These are phyloP conservation scores for Clitopilus passeckerianus DNA, from an alignment of 768 basidiomycete species.

Conservation along the genomic window DNA sequence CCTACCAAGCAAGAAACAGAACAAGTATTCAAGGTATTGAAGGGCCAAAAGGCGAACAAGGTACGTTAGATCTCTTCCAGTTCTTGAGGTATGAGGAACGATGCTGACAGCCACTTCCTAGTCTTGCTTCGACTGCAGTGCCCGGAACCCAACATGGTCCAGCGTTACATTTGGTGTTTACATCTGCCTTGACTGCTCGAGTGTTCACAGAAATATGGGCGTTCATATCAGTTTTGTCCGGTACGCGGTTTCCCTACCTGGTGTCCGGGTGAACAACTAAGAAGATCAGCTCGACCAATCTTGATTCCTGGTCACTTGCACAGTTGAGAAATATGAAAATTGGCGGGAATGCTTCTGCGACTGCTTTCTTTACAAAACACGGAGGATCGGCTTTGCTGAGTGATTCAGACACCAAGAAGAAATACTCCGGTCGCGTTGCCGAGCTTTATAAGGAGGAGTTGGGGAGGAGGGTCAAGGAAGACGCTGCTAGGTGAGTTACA, in stretches of 20 bases:
- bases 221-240: constrained; percentile 97
- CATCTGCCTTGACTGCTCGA: constrained; percentile 97
- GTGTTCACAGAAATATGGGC: constrained; percentile 92
- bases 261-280: neutral
- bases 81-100: neutral
- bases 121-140: constrained; percentile 90
- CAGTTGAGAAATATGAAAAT: constrained; percentile 97
- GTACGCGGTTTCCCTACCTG: constrained; percentile 35
- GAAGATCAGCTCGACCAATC: constrained; percentile 79
- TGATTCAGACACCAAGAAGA: constrained; percentile 80
- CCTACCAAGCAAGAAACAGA: constrained; percentile 86
- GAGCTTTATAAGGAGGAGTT: constrained; percentile 93
- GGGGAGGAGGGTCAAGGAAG: constrained; percentile 72
- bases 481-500: constrained; percentile 52
- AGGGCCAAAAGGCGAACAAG: constrained; percentile 86
- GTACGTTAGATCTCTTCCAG: constrained; percentile 26
- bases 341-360: constrained; percentile 84
- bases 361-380: constrained; percentile 87
- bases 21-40: constrained; percentile 78
- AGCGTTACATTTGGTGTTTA: constrained; percentile 96
- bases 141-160: constrained; percentile 96
- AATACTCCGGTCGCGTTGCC: constrained; percentile 81
- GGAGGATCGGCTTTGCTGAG: constrained; percentile 68
- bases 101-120: constrained; percentile 7
- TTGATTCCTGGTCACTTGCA: constrained; percentile 88